phyloP scores from a whole-genome alignment of 495 filamentous ascomycete genomes.

The Geopyxis carbonaria region DNA sequence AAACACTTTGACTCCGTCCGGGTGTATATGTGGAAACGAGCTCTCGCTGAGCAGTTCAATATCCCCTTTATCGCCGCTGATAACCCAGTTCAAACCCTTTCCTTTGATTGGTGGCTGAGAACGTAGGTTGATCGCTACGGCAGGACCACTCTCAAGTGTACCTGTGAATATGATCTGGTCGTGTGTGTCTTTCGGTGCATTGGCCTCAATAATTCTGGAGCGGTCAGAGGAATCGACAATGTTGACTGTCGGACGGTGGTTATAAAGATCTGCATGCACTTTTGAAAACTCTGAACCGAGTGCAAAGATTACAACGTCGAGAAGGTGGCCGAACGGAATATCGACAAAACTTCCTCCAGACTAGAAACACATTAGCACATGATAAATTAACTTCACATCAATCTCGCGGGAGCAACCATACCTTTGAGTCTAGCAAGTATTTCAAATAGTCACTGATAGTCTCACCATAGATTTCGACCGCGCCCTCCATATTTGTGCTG shows the following conservation, averaged over 20 bases:
- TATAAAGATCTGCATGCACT: slow-evolving; percentile 29
- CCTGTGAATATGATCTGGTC: slow-evolving; percentile 34
- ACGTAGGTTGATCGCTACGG: slow-evolving; percentile 32
- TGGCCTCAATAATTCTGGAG: slow-evolving; percentile 22
- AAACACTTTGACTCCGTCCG: not conserved
- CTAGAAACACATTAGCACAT: not conserved
- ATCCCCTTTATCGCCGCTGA: slow-evolving; percentile 40
- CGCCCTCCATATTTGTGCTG: slow-evolving; percentile 33
- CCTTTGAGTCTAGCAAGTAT: not conserved
- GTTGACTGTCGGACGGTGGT: slow-evolving; percentile 25
- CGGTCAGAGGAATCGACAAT: slow-evolving; percentile 23
- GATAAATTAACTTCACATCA: not conserved
- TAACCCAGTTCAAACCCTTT: slow-evolving; percentile 35
- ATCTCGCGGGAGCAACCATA: not conserved
- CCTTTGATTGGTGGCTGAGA: slow-evolving; percentile 34
- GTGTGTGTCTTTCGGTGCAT: slow-evolving; percentile 29
- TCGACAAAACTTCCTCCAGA: slow-evolving; percentile 25
- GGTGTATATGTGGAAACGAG: slow-evolving; percentile 19
- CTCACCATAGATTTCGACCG: slow-evolving; percentile 27
- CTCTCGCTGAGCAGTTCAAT: slow-evolving; percentile 30
- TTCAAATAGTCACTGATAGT: slow-evolving; percentile 2
- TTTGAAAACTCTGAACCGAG: too few relatives aligned
- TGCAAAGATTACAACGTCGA: slow-evolving; percentile 27
- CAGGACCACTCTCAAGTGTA: slow-evolving; percentile 27
- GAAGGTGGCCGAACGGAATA: slow-evolving; percentile 32